Conservation (phyloP, 2,329 filamentous ascomycete species). For the Fusarium stilboides region DNA sequence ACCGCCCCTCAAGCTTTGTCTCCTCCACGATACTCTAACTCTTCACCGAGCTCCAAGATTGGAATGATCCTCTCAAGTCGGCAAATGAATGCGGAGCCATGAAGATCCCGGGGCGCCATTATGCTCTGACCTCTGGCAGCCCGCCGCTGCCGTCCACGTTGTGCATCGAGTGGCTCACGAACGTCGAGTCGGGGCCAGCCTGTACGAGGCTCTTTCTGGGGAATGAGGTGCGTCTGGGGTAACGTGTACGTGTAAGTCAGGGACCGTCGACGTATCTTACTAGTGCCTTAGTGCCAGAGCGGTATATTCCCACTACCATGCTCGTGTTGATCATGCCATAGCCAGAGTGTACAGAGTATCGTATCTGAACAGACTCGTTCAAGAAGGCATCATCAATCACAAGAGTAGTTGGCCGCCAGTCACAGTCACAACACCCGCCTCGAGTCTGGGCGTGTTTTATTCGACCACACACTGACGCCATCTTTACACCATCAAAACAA, state of each 20-base stretch:
- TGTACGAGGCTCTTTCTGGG: slow-evolving; percentile 36
- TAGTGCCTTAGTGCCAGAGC: slow-evolving; percentile 20
- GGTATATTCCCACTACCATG: slow-evolving; percentile 9
- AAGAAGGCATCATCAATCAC: slow-evolving; percentile 13
- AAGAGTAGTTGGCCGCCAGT: slow-evolving; percentile 9
- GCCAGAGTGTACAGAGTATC: not conserved
- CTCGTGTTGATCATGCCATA: slow-evolving; percentile 9
- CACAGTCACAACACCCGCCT: slow-evolving; percentile 3
- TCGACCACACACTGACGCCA: slow-evolving; percentile 33
- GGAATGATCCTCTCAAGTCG: slow-evolving; percentile 32
- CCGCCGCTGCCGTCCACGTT: slow-evolving; percentile 43
- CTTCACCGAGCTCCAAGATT: slow-evolving; percentile 36
- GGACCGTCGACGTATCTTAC: slow-evolving; percentile 20
- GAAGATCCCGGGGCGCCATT: slow-evolving; percentile 3
- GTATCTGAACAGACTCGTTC: slow-evolving; percentile 1
- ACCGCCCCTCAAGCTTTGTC: slow-evolving; percentile 19
- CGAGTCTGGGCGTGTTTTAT: slow-evolving; percentile 11
- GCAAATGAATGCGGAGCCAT: slow-evolving; percentile 18
- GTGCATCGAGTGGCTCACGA: slow-evolving; percentile 47
- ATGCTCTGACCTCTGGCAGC: slow-evolving; percentile 41
- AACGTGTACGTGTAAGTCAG: slow-evolving; percentile 34
- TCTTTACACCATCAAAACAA: slow-evolving; percentile 36
- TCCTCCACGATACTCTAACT: slow-evolving; percentile 21
- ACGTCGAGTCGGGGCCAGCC: slow-evolving; percentile 15
- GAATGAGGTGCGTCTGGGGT: slow-evolving; percentile 45